phyloP scores from a whole-genome alignment of 2,329 filamentous ascomycete genomes.

The Arthrobotrys musiformis region DNA sequence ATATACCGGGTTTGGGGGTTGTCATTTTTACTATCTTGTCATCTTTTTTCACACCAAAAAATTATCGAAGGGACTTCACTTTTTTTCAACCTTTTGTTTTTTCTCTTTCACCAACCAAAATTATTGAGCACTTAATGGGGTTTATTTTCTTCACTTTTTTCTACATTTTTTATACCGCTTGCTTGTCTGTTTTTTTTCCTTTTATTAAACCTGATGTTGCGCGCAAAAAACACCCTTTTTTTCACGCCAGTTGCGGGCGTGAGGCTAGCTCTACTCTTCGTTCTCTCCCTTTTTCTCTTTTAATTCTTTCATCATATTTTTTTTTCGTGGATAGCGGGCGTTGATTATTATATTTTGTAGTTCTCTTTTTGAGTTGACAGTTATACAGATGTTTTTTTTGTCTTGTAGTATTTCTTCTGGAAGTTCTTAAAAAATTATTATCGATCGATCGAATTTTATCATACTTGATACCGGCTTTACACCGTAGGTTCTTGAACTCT shows the following conservation, averaged over 20 bases:
- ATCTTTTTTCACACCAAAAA: conserved; percentile 58
- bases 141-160: not conserved
- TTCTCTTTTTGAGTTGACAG: not conserved
- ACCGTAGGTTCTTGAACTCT: not conserved
- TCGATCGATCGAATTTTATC: too few relatives aligned
- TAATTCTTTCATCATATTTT: not conserved
- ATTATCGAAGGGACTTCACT: conserved; percentile 60
- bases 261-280: not conserved
- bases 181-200: not conserved
- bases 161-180: not conserved
- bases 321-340: conserved; percentile 48
- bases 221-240: too few relatives aligned
- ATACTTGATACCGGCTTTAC: too few relatives aligned
- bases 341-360: conserved; percentile 17
- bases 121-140: conserved; percentile 31
- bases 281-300: conserved; percentile 8
- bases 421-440: too few relatives aligned
- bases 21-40: conserved; percentile 27
- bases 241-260: too few relatives aligned
- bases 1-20: conserved; percentile 48
- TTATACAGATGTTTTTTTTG: not conserved
- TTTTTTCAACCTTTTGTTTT: conserved; percentile 54
- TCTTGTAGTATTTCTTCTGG: too few relatives aligned
- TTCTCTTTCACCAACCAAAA: conserved; percentile 48
- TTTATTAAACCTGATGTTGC: not conserved